phyloP scores from a whole-genome alignment of 1,139 yeast genomes.

The Protomyces pachydermus region DNA sequence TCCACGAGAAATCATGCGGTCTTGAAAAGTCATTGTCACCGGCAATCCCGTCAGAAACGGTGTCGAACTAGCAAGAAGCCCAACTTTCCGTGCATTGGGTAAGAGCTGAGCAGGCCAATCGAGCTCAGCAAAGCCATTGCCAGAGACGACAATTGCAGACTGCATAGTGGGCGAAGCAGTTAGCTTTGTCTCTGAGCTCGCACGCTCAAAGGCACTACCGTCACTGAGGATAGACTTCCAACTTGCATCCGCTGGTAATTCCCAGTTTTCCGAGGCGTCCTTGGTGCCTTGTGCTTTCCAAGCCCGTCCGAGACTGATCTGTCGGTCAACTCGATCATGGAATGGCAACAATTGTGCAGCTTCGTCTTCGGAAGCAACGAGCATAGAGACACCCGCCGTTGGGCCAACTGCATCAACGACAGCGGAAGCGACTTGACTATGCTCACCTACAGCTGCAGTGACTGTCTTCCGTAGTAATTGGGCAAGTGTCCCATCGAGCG shows the following conservation, averaged over 20 bases:
- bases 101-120: conserved; percentile 20
- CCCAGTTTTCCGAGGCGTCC: conserved; percentile 9
- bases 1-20: conserved; percentile 1
- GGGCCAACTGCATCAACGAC: conserved; percentile 12
- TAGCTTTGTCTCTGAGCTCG: not conserved
- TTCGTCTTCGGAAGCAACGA: conserved; percentile 22
- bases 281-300: conserved; percentile 20
- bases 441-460: conserved; percentile 13
- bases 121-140: conserved; percentile 9
- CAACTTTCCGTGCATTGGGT: conserved; percentile 7
- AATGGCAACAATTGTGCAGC: conserved; percentile 6
- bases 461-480: not conserved
- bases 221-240: conserved; percentile 14
- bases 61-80: conserved; percentile 10
- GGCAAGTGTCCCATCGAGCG: not conserved
- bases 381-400: conserved; percentile 8
- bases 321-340: conserved; percentile 6
- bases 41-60: conserved; percentile 25
- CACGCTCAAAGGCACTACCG: not conserved
- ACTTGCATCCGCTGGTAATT: conserved; percentile 1
- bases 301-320: conserved; percentile 24
- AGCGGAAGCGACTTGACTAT: conserved; percentile 5
- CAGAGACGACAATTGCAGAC: conserved; percentile 27
- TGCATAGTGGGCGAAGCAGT: not conserved
- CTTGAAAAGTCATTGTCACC: conserved; percentile 7